A percentile compares a stretch with the other conserved stretches of the same genome.
These are phyloP conservation scores for Myriosclerotinia scirpicola DNA, from an alignment of 2,329 filamentous ascomycete genomes.

Conservation along the genomic window DNA sequence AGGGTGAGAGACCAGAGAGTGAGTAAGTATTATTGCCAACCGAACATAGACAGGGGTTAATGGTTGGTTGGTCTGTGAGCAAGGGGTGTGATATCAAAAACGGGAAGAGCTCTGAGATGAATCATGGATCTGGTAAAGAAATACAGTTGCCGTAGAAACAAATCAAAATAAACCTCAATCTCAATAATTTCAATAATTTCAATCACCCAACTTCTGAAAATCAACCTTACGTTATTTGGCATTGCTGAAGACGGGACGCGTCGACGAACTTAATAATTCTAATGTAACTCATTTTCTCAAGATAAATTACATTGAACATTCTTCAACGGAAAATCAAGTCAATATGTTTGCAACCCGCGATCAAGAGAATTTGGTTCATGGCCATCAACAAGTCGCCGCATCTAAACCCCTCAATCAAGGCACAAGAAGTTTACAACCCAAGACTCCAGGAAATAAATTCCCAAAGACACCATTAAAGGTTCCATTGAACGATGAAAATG, in stretches of 20 bases:
- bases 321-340: constrained; percentile 18
- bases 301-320: constrained; percentile 17
- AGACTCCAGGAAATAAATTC: constrained; percentile 74
- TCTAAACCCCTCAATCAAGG: constrained; percentile 72
- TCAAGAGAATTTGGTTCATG: constrained; percentile 83
- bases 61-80: constrained; percentile 20
- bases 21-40: constrained; percentile 16
- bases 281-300: constrained; percentile 13
- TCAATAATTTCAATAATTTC: too few relatives aligned
- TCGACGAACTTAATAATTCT: constrained; percentile 10
- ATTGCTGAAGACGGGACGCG: not conserved
- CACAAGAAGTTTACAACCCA: constrained; percentile 61
- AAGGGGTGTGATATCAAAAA: constrained; percentile 18
- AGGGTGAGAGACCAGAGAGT: constrained; percentile 20
- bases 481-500: constrained; percentile 83
- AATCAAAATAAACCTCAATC: constrained; percentile 21
- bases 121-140: not conserved
- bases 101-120: constrained; percentile 5
- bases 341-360: constrained; percentile 76
- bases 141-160: constrained; percentile 27
- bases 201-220: not conserved
- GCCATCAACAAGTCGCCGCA: constrained; percentile 67
- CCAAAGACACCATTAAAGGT: constrained; percentile 82
- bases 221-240: not conserved
- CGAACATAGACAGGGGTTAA: constrained; percentile 22